A percentile compares a stretch with the other conserved stretches of the same genome.
phyloP scores from a whole-genome alignment of 441 rosid species.

The Hura crepitans region DNA sequence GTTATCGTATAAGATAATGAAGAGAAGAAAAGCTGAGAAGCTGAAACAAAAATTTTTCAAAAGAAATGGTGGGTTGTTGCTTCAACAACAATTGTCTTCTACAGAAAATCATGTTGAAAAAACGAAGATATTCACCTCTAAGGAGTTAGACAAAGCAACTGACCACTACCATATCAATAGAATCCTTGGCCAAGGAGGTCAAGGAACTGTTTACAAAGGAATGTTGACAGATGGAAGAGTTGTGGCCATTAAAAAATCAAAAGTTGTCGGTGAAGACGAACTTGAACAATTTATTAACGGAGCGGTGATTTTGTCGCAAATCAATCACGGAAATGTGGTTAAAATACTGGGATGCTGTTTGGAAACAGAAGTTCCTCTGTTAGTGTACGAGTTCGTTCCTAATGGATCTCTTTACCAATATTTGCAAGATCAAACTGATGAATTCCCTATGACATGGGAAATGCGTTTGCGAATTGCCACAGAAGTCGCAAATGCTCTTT shows the following conservation, averaged over 20 bases:
- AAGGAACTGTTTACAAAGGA: conserved; percentile 23
- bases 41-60: conserved; percentile 19
- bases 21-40: conserved; percentile 8
- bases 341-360: conserved; percentile 18
- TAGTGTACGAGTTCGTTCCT: conserved; percentile 23
- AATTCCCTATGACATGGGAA: conserved; percentile 17
- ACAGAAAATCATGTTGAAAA: conserved; percentile 12
- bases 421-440: conserved; percentile 15
- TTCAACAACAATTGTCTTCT: conserved; percentile 18
- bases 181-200: conserved; percentile 26
- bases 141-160: conserved; percentile 19
- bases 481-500: conserved; percentile 23
- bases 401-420: conserved; percentile 20
- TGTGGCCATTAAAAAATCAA: conserved; percentile 18
- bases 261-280: conserved; percentile 15
- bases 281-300: conserved; percentile 21
- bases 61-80: conserved; percentile 23
- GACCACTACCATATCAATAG: conserved; percentile 14
- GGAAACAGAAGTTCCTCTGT: conserved; percentile 22
- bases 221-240: conserved; percentile 22
- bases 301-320: conserved; percentile 20
- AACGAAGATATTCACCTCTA: conserved; percentile 12
- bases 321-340: conserved; percentile 23
- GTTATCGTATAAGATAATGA: conserved; percentile 12
- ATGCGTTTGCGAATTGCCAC: conserved; percentile 22